Evolutionary conservation across 495 filamentous ascomycete species (phyloP).

Genomic region (Aspergillus sclerotiicarbonarius): DNA sequence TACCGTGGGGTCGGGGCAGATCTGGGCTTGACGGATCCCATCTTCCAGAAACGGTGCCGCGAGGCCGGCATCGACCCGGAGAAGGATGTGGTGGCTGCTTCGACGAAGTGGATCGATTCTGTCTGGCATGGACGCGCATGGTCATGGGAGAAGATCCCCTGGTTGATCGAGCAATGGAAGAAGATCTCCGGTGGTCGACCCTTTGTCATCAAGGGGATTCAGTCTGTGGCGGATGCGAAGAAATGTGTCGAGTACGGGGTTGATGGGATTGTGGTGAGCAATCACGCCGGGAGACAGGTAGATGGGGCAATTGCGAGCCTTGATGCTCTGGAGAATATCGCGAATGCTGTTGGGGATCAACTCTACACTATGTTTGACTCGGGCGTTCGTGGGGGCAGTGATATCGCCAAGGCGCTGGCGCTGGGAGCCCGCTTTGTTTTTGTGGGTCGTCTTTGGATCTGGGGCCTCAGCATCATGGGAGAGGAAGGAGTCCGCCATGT

Average conservation of each 20-base stretch:
- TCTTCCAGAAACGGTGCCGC: conserved; percentile 51
- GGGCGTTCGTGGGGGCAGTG: conserved; percentile 55
- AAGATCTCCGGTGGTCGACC: conserved; percentile 51
- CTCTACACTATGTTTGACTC: conserved; percentile 62
- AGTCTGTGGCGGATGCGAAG: conserved; percentile 8
- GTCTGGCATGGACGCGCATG: conserved; percentile 63
- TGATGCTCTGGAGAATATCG: conserved; percentile 62
- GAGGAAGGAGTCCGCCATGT: conserved; percentile 63
- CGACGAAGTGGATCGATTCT: conserved; percentile 62
- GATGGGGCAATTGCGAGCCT: conserved; percentile 60
- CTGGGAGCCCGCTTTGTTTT: conserved; percentile 65
- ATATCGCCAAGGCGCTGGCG: conserved; percentile 62
- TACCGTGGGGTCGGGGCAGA: conserved; percentile 57
- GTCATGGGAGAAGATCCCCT: conserved; percentile 56
- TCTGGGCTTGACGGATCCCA: conserved; percentile 57
- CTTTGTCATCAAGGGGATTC: conserved; percentile 45
- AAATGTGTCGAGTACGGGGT: conserved; percentile 52
- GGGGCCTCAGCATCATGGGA: conserved; percentile 58
- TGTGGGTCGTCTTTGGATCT: conserved; percentile 62
- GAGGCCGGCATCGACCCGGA: conserved; percentile 53
- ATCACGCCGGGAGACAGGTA: conserved; percentile 61
- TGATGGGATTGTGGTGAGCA: conserved; percentile 59
- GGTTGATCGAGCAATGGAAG: conserved; percentile 54
- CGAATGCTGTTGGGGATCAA: conserved; percentile 47
- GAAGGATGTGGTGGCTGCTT: conserved; percentile 47